Evolutionary conservation across 2,329 filamentous ascomycete genomes (phyloP).

Genomic region (Penicillium olsonii): DNA sequence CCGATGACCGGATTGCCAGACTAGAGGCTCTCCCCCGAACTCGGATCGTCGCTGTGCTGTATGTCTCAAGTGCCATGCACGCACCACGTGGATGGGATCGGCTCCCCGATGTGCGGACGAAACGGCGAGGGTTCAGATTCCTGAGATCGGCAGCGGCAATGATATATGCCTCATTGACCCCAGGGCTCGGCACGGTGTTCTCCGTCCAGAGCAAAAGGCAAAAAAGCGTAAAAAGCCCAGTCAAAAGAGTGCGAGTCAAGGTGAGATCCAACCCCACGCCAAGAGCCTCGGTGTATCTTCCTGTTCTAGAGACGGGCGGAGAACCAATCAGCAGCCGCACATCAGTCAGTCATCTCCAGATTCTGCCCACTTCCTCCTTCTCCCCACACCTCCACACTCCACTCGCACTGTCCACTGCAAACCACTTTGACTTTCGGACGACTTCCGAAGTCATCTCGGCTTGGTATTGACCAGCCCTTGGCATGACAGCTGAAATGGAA

Average conservation of each 20-base stretch:
- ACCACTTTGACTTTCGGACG: conserved; percentile 3
- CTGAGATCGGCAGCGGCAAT: not conserved
- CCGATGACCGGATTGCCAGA: too few relatives aligned
- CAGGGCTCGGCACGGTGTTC: not conserved
- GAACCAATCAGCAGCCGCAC: not conserved
- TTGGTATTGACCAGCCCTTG: not conserved
- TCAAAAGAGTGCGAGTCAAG: too few relatives aligned
- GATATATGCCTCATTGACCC: not conserved
- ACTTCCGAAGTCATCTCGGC: conserved; percentile 2
- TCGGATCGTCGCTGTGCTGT: not conserved
- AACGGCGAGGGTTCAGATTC: not conserved
- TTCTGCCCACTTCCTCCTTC: not conserved
- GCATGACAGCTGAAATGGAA: too few relatives aligned
- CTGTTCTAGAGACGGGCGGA: not conserved
- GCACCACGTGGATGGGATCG: not conserved
- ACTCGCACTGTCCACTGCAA: not conserved
- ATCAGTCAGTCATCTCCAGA: conserved; percentile 6
- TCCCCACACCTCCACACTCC: not conserved
- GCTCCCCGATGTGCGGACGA: conserved; percentile 1
- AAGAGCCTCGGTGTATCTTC: not conserved
- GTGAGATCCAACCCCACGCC: conserved; percentile 11
- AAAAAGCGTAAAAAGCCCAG: too few relatives aligned
- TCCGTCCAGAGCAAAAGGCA: too few relatives aligned
- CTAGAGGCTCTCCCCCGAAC: not conserved
- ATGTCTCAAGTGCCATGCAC: not conserved